These are phyloP conservation scores for Botrytis tulipae DNA, from an alignment of 2,329 filamentous ascomycete genomes.

Conservation along the genomic window DNA sequence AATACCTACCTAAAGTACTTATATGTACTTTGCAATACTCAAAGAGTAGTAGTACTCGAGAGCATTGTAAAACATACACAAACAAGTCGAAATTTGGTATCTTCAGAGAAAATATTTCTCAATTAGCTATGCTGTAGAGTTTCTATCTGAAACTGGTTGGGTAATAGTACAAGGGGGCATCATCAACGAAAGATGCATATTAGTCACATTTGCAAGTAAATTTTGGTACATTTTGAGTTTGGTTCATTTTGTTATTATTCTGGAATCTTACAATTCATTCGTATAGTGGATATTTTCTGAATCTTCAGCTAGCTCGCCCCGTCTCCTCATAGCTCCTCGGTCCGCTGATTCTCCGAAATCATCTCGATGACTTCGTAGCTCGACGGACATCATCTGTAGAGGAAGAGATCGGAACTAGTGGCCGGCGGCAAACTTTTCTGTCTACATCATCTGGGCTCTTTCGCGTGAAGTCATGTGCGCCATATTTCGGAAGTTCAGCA, in stretches of 20 bases:
- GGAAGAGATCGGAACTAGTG: background rate
- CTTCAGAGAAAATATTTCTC: accelerated
- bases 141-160: background rate
- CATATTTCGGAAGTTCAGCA: background rate
- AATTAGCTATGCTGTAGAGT: accelerated
- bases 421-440: background rate
- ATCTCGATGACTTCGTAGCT: background rate
- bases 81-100: background rate
- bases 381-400: background rate
- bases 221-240: background rate
- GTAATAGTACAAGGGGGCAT: background rate
- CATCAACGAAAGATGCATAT: background rate
- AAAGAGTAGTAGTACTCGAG: background rate
- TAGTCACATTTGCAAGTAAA: background rate
- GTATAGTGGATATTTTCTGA: background rate
- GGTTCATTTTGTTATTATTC: background rate
- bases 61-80: background rate
- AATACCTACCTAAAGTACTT: background rate
- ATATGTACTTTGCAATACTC: background rate
- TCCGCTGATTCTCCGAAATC: background rate
- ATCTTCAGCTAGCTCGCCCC: background rate
- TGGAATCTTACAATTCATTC: background rate
- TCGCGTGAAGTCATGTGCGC: constrained; percentile 1
- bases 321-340: too few species aligned
- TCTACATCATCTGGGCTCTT: background rate